These are phyloP conservation scores for Berberis thunbergii DNA, from an alignment of 164 flowering plant genomes.

Conservation along the genomic window DNA sequence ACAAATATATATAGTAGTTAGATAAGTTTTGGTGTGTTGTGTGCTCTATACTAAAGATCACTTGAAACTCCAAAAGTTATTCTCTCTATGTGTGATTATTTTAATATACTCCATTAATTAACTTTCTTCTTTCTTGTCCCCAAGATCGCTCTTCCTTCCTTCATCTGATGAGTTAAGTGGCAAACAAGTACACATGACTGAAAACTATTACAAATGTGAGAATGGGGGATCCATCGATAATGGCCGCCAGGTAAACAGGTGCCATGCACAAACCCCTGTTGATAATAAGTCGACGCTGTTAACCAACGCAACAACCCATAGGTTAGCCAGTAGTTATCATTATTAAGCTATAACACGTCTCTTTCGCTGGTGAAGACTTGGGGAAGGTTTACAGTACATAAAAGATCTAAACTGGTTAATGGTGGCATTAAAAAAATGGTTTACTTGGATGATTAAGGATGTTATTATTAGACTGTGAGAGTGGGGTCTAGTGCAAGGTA, in stretches of 20 bases:
- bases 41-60: background rate
- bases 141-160: slow-evolving; percentile 18
- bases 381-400: too few species aligned
- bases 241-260: background rate
- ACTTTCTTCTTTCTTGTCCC: slow-evolving; percentile 35
- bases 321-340: too few species aligned
- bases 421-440: too few species aligned
- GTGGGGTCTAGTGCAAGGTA: slow-evolving; percentile 17
- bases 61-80: slow-evolving; percentile 16
- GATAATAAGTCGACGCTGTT: too few species aligned
- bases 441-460: too few species aligned
- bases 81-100: slow-evolving; percentile 7
- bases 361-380: too few species aligned
- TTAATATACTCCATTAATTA: slow-evolving; percentile 9
- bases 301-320: background rate
- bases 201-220: slow-evolving; percentile 3
- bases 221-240: slow-evolving; percentile 24
- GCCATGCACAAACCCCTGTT: background rate
- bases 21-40: slow-evolving; percentile 5
- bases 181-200: slow-evolving; percentile 41
- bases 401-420: too few species aligned
- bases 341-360: too few species aligned
- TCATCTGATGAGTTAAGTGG: slow-evolving; percentile 27
- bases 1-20: background rate
- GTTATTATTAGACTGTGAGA: background rate